Percentiles rank a stretch among this genome's conserved stretches.
Conservation (phyloP, 2,329 filamentous ascomycete genomes). For the Diaporthe velutina region DNA sequence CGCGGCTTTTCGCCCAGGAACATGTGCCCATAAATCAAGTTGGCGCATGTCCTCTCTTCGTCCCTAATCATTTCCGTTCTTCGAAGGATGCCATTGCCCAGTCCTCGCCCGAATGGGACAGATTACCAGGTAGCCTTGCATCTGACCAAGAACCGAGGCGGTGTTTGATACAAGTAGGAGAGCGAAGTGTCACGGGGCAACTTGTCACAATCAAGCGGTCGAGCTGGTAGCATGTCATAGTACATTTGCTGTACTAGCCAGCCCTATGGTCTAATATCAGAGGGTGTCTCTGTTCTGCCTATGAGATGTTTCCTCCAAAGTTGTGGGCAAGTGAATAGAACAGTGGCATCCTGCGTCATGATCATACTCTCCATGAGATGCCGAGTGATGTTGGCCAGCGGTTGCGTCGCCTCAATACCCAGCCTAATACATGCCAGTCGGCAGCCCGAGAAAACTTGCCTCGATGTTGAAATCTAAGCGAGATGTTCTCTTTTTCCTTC, state of each 20-base stretch:
- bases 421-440: conserved; percentile 35
- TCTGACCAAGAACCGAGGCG: neutral
- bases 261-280: conserved; percentile 42
- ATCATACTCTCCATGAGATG: conserved; percentile 34
- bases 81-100: neutral
- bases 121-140: no score
- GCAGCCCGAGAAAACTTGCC: conserved; percentile 36
- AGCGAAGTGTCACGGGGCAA: neutral
- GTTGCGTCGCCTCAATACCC: conserved; percentile 34
- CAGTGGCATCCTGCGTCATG: conserved; percentile 37
- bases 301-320: conserved; percentile 40
- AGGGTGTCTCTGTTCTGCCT: conserved; percentile 40
- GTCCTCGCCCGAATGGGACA: neutral
- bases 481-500: conserved; percentile 22
- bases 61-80: neutral
- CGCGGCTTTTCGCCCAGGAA: neutral
- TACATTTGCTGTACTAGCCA: conserved; percentile 39
- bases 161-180: neutral
- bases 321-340: conserved; percentile 40
- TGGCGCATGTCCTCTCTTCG: no score
- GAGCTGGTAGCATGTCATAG: conserved; percentile 30
- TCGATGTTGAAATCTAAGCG: conserved; percentile 38
- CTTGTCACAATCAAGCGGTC: neutral
- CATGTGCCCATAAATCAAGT: neutral
- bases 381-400: conserved; percentile 26